Evolutionary conservation across 495 filamentous ascomycete genomes (phyloP).

Genomic region (Aspergillus mulundensis): DNA sequence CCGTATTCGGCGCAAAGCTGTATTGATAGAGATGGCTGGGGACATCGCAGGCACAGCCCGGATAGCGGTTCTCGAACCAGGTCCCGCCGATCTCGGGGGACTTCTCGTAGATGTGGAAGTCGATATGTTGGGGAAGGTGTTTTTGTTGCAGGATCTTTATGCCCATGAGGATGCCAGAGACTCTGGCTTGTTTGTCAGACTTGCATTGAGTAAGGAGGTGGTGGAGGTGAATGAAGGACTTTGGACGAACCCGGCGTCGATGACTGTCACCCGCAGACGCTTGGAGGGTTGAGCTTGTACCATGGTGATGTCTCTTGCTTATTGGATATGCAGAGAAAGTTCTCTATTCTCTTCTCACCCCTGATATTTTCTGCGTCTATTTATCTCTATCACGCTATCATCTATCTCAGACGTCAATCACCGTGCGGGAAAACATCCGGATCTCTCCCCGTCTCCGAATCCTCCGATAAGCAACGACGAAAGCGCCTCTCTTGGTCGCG

Average conservation of each 20-base stretch:
- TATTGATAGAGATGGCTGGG: slow-evolving; percentile 1
- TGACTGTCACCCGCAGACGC: neutral
- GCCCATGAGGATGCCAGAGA: neutral
- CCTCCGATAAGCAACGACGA: neutral
- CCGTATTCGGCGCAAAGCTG: neutral
- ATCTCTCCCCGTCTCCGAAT: neutral
- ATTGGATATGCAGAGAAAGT: too few species aligned
- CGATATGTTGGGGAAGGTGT: neutral
- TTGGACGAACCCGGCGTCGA: neutral
- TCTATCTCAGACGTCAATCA: neutral
- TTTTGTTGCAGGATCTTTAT: neutral
- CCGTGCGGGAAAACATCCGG: neutral
- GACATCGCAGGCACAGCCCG: slow-evolving; percentile 2
- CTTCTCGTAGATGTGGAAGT: neutral
- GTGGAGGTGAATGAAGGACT: neutral
- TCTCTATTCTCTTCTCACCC: too few species aligned
- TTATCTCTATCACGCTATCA: neutral
- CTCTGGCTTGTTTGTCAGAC: neutral
- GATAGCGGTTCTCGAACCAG: slow-evolving; percentile 12
- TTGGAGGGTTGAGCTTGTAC: neutral
- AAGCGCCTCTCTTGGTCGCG: too few species aligned
- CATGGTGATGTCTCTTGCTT: neutral
- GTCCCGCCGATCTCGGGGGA: slow-evolving; percentile 2
- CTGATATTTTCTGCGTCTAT: too few species aligned
- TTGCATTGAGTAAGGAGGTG: neutral